Base-by-base conservation (phyloP, 345 rosid genomes). In the Gossypium stocksii region DNA sequence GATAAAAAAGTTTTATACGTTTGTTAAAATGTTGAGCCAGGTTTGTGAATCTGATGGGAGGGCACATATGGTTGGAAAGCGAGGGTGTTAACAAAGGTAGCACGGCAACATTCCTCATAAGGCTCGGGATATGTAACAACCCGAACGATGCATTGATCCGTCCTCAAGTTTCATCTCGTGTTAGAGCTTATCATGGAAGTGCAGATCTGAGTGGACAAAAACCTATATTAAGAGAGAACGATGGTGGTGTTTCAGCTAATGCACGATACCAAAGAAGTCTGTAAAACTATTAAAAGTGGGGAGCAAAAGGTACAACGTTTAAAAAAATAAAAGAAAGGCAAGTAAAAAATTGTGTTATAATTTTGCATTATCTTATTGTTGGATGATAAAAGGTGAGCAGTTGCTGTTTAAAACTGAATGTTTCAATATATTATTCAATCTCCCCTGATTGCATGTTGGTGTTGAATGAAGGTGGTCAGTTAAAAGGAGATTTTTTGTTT, bases 51-150 rank as follows among this genome's bases (percentile, higher is more conserved):
- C 87, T 92, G 77, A 94, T 94, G 98, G 94, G 91, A 76, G 97
- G 98, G 25, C 86, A 91, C 79, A 89, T 92, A 70, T 89, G 97
- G 91, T 83, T 95, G 16, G 97, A 91, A 80, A 95, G 99, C 2
- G 93, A 95, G 69, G 99, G 99, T 25, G 62, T 80, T 29, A 84
- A 81, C 67, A 92, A 92, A 84, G 99, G 99, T 41, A 81, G 90
- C 76, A 76, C 74, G 1, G 88, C 87, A 7, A 83, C 90, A 7
- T 88, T 94, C 80, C 77, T 90, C 17, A 79, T 94, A 66, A 89
- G 82, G 79, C 93, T 94, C 0, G 92, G 91, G 61, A 76, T 85
- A 7, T 86, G 87, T 83, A 86, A 78, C 45, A 82, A 81, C 27
- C 82, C 82, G 3, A 66, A 65, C 66, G 86, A 85, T 52, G 58